Percentiles rank a stretch among this genome's conserved stretches.
Evolutionary conservation across 805 yeast species (phyloP).

Genomic region (Lipomyces starkeyi): DNA sequence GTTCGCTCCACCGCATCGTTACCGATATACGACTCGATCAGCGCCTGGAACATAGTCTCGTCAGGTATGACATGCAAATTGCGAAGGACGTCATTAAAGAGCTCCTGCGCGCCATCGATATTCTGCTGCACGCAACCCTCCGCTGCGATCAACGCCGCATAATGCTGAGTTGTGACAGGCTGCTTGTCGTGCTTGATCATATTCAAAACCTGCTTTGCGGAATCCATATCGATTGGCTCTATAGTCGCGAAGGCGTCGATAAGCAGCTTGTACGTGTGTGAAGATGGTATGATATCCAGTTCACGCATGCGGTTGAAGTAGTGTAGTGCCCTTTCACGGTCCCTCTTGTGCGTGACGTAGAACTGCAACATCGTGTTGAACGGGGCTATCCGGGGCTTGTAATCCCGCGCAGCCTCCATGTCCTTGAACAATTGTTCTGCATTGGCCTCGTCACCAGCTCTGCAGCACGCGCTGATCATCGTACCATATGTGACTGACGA

Average conservation of each 20-base stretch:
- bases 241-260: conserved; percentile 48
- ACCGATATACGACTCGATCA: conserved; percentile 49
- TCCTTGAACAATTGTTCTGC: conserved; percentile 47
- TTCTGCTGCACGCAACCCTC: conserved; percentile 48
- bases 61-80: conserved; percentile 48
- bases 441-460: conserved; percentile 45
- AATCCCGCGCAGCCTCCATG: conserved; percentile 45
- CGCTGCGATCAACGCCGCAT: conserved; percentile 48
- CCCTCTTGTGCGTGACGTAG: conserved; percentile 46
- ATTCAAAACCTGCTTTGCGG: conserved; percentile 47
- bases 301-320: conserved; percentile 43
- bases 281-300: conserved; percentile 42
- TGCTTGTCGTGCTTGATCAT: conserved; percentile 44
- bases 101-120: conserved; percentile 46
- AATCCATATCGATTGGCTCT: conserved; percentile 45
- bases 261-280: conserved; percentile 50
- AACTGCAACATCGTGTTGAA: conserved; percentile 50
- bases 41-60: conserved; percentile 48
- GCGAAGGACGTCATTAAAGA: conserved; percentile 45
- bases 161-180: conserved; percentile 46
- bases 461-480: conserved; percentile 48
- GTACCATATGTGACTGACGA: conserved; percentile 49
- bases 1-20: conserved; percentile 45
- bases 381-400: conserved; percentile 46
- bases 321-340: conserved; percentile 45